phyloP scores from a whole-genome alignment of 73 alveolate genomes.

The Paramecium caudatum region DNA sequence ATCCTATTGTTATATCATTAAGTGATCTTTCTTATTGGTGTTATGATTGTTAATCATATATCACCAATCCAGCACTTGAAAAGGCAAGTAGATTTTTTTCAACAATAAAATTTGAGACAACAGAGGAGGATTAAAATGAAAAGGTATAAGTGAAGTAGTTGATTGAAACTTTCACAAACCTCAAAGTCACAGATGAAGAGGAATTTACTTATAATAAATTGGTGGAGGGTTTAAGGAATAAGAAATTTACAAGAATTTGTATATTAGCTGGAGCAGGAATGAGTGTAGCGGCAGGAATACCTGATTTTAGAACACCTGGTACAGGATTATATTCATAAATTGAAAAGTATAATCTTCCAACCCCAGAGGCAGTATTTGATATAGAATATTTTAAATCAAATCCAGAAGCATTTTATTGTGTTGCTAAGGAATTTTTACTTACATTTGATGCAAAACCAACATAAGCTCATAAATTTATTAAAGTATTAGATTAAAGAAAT shows the following conservation, averaged over 20 bases:
- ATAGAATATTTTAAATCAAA: slow-evolving; percentile 81
- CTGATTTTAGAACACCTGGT: slow-evolving; percentile 98
- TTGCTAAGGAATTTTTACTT: slow-evolving; percentile 77
- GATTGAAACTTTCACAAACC: neutral
- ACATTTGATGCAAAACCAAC: slow-evolving; percentile 79
- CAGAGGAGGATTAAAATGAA: neutral
- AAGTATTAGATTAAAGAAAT: slow-evolving; percentile 64
- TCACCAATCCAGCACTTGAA: slow-evolving; percentile 70
- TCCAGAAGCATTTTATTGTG: slow-evolving; percentile 87
- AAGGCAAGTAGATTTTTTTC: slow-evolving; percentile 29
- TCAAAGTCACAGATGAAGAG: neutral
- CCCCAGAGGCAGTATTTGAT: slow-evolving; percentile 84
- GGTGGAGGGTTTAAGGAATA: slow-evolving; percentile 79
- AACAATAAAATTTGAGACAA: neutral
- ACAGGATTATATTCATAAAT: slow-evolving; percentile 87
- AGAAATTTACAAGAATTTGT: slow-evolving; percentile 84
- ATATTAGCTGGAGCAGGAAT: slow-evolving; percentile 99
- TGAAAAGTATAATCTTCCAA: slow-evolving; percentile 79
- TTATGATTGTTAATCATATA: slow-evolving; percentile 81
- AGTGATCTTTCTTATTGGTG: slow-evolving; percentile 91
- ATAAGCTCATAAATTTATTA: slow-evolving; percentile 76
- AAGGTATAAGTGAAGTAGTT: neutral
- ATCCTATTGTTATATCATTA: slow-evolving; percentile 82
- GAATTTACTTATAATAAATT: slow-evolving; percentile 74
- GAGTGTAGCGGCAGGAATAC: slow-evolving; percentile 98